Base-by-base conservation (phyloP, 495 filamentous ascomycete species). In the Penicillium canariense region DNA sequence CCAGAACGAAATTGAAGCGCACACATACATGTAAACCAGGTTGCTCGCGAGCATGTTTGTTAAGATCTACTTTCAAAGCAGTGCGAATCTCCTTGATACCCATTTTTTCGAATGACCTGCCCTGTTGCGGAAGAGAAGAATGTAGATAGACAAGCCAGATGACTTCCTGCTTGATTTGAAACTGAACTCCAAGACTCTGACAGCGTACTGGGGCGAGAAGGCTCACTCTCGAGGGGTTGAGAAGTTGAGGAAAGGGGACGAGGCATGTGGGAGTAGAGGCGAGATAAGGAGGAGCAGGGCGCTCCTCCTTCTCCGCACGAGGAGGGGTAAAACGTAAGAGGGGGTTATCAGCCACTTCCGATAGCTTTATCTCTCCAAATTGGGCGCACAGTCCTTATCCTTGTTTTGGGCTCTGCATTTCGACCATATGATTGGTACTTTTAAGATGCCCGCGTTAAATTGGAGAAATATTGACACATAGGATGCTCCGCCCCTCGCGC, bases 41-140 rank as follows among this genome's bases (percentile, higher is more conserved):
- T 66, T 95, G 91, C 64, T 90, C 82, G 17, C 77, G 68, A 1
- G 90, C 89, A n/a, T 88, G 87, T 68, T 81, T 91, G 48, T 89
- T 79, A 18, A 94, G 70, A 61, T 87, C 84, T 23, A 97, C 90
- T 66, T 87, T 89, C 49, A 87, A 73, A 17, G 84, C 87, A 25
- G 82, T 89, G 17, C 90, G 87, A 59, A 95, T 87, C 39, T 72
- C 80, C 22, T 74, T 79, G 60, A 73, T 62, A 42, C 81, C 81
- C 83, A 86, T 86, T 5, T 28, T 46, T 14, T 15, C 4, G 18
- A 12, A 17, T 18, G 6, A 4, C 7, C 1, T 5, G 4, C 14
- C 20, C 22, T 28, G 7, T 11, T 34, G 11, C 4, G 26, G 1
- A 11, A 17, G 3, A 25, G 30, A 27, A 32, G 11, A 32, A 8